Conservation (phyloP, 1,284 basidiomycete genomes). For the Pterulicium gracile region DNA sequence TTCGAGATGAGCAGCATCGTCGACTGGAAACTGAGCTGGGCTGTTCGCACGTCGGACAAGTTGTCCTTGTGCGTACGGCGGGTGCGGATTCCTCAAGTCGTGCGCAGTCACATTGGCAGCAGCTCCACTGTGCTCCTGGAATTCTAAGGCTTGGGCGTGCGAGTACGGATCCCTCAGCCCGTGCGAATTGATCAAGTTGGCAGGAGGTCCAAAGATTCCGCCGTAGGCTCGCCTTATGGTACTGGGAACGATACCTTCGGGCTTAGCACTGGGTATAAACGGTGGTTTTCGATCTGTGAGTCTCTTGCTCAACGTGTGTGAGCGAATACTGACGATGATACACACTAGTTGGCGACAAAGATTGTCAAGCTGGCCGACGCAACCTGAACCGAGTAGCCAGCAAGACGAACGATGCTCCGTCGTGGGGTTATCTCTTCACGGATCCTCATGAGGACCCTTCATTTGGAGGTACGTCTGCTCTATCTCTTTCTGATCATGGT, state of each 20-base stretch:
- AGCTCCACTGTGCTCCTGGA: no score
- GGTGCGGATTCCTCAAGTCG: no score
- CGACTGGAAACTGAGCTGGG: no score
- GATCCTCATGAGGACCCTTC: constrained; percentile 1
- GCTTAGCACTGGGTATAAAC: constrained; percentile 16
- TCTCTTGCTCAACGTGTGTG: background rate
- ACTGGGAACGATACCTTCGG: constrained; percentile 22
- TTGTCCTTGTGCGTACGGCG: no score
- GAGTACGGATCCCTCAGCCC: no score
- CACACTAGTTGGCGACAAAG: background rate
- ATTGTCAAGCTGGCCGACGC: background rate
- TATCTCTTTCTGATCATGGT: background rate
- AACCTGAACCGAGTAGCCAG: background rate
- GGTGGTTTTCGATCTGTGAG: constrained; percentile 15
- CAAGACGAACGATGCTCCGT: background rate
- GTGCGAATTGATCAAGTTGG: no score
- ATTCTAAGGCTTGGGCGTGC: no score
- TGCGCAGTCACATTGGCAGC: no score
- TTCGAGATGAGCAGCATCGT: no score
- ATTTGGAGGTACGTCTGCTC: constrained; percentile 2
- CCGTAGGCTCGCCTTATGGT: constrained; percentile 20
- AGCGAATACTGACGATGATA: no score
- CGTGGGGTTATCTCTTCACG: constrained; percentile 1
- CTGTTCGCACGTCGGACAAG: no score
- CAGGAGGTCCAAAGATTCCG: constrained; percentile 17